phyloP scores from a whole-genome alignment of 129 eudicot species.

The Glebionis coronaria region DNA sequence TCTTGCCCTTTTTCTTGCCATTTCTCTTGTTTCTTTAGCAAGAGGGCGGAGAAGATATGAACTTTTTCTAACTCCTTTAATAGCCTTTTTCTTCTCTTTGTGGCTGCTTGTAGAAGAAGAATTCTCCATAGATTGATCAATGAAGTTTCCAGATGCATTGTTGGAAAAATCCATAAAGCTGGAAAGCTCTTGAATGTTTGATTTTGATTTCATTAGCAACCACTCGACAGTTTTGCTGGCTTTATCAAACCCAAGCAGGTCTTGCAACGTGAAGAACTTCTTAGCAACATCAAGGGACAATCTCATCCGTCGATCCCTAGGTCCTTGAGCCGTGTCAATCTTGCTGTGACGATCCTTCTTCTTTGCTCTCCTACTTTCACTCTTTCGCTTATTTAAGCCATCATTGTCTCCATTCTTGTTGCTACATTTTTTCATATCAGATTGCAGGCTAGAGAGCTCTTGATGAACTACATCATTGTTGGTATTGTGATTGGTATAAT shows the following conservation, averaged over 20 bases:
- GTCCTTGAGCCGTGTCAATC: conserved; percentile 74
- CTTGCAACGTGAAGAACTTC: conserved; percentile 66
- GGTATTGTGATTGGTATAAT: conserved; percentile 19
- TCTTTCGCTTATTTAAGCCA: conserved; percentile 13
- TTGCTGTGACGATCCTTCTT: conserved; percentile 74
- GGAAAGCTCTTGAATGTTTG: conserved; percentile 46
- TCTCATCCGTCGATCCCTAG: conserved; percentile 62
- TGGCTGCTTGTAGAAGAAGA: conserved; percentile 15
- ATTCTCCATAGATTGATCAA: conserved; percentile 3
- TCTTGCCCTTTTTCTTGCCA: conserved; percentile 69
- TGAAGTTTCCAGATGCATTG: conserved; percentile 35
- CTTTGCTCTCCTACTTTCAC: conserved; percentile 5
- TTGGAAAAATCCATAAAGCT: conserved; percentile 17
- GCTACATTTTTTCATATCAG: conserved; percentile 13
- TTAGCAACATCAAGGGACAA: conserved; percentile 39
- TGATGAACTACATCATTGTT: conserved; percentile 16
- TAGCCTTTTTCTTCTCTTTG: conserved; percentile 28
- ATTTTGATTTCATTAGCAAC: conserved; percentile 48
- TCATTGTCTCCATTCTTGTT: neutral
- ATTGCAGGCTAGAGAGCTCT: neutral
- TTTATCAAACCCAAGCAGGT: conserved; percentile 63
- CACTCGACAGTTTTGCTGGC: conserved; percentile 75
- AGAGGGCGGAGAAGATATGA: conserved; percentile 30
- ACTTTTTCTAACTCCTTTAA: conserved; percentile 30
- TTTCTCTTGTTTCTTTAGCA: conserved; percentile 53